These are phyloP conservation scores for Conticribra weissflogii DNA, from an alignment of 108 stramenopile genomes.

Conservation along the genomic window DNA sequence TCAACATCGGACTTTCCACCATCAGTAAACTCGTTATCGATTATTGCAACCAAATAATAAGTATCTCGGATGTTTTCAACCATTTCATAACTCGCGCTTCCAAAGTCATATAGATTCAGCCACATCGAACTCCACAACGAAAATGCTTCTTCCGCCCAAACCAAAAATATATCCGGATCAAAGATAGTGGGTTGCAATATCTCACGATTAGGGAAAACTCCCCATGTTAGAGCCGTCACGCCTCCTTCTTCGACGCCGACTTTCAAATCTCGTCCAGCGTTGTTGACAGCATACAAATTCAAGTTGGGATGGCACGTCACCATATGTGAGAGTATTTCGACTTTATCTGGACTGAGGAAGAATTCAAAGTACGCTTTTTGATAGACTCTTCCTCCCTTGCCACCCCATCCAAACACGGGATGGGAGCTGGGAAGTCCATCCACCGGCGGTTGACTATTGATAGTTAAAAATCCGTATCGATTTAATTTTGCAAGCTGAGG, in stretches of 20 bases:
- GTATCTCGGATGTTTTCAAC: conserved; percentile 89
- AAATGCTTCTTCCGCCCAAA: conserved; percentile 96
- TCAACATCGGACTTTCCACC: conserved; percentile 27
- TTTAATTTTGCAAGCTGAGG: conserved; percentile 82
- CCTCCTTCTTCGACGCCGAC: conserved; percentile 69
- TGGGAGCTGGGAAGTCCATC: conserved; percentile 84
- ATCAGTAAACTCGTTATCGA: conserved; percentile 90
- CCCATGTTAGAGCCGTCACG: conserved; percentile 93
- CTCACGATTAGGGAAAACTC: conserved; percentile 79
- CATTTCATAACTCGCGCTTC: conserved; percentile 75
- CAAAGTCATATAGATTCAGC: conserved; percentile 93
- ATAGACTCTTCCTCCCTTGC: conserved; percentile 91
- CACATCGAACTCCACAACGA: conserved; percentile 92
- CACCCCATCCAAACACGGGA: conserved; percentile 94
- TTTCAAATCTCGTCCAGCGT: conserved; percentile 56
- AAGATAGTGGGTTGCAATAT: conserved; percentile 98
- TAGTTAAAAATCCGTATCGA: conserved; percentile 88
- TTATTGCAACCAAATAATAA: conserved; percentile 92
- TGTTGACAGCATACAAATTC: conserved; percentile 87
- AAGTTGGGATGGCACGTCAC: conserved; percentile 59
- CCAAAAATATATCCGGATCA: conserved; percentile 91
- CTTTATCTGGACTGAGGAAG: conserved; percentile 85
- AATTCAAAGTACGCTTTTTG: conserved; percentile 98
- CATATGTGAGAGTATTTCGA: conserved; percentile 65
- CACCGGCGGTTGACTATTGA: conserved; percentile 95